These are phyloP conservation scores for Lichenothelia convexa DNA, from an alignment of 495 filamentous ascomycete genomes.

Conservation along the genomic window DNA sequence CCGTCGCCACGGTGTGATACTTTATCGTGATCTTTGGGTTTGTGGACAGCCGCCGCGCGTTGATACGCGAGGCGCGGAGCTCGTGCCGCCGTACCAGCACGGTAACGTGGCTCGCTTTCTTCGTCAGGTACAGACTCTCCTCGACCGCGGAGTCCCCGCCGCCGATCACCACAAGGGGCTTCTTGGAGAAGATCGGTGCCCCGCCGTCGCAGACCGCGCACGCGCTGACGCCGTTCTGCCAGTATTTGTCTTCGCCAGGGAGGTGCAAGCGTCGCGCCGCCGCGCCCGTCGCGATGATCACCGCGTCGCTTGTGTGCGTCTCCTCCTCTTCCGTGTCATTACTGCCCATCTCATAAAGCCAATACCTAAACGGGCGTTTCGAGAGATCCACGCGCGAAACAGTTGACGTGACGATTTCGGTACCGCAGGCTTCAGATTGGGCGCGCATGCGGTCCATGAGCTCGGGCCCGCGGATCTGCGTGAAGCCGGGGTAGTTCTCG, in stretches of 20 bases:
- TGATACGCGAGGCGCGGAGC: conserved; percentile 74
- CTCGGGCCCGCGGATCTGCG: conserved; percentile 61
- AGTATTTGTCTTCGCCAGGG: conserved; percentile 81
- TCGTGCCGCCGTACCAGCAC: conserved; percentile 77
- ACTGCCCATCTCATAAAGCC: conserved; percentile 57
- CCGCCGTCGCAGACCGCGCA: conserved; percentile 97
- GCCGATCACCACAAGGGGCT: conserved; percentile 88
- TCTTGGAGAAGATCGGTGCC: conserved; percentile 91
- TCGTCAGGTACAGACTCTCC: conserved; percentile 92
- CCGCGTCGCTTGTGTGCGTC: conserved; percentile 62
- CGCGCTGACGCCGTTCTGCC: conserved; percentile 91
- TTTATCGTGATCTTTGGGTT: conserved; percentile 79
- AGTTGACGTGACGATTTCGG: conserved; percentile 79
- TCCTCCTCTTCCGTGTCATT: conserved; percentile 34
- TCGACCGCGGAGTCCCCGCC: conserved; percentile 95
- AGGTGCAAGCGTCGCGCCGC: conserved; percentile 69
- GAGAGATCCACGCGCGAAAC: conserved; percentile 77
- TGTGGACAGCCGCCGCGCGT: conserved; percentile 65
- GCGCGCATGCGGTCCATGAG: conserved; percentile 92
- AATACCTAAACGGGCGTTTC: conserved; percentile 75
- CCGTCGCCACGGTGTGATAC: conserved; percentile 63
- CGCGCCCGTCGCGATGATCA: conserved; percentile 93
- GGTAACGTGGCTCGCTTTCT: conserved; percentile 88
- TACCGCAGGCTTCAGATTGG: conserved; percentile 83
- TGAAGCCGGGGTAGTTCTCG: conserved; percentile 95